These are phyloP conservation scores for Brachypodium distachyon DNA, from an alignment of 202 grass and related monocot species.

Conservation along the genomic window DNA sequence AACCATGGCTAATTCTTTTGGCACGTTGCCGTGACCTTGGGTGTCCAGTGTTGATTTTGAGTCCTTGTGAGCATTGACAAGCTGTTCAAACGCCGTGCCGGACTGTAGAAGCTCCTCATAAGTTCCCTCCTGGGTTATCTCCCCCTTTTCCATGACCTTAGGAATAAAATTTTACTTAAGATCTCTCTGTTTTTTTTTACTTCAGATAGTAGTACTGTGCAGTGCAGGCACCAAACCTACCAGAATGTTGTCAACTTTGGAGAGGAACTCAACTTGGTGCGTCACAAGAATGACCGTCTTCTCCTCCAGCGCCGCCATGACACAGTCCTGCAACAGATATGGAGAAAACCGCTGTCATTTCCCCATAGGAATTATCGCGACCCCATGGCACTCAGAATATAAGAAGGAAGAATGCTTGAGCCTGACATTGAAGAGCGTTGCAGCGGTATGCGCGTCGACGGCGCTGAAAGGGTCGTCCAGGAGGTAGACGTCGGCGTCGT, in stretches of 20 bases:
- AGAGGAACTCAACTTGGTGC: conserved; percentile 91
- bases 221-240: conserved; percentile 29
- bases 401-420: neutral
- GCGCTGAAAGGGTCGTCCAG: conserved; percentile 89
- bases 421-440: conserved; percentile 83
- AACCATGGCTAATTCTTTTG: neutral
- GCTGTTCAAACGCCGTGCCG: conserved; percentile 60
- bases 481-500: conserved; percentile 57
- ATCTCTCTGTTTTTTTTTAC: neutral
- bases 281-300: conserved; percentile 92
- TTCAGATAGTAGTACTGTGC: neutral
- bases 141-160: conserved; percentile 83
- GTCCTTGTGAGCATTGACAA: conserved; percentile 63
- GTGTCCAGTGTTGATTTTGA: conserved; percentile 41
- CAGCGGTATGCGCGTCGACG: conserved; percentile 71
- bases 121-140: conserved; percentile 62
- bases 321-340: conserved; percentile 67
- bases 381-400: neutral
- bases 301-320: conserved; percentile 57
- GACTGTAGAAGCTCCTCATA: conserved; percentile 58
- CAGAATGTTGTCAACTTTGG: conserved; percentile 74
- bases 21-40: neutral
- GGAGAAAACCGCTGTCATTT: neutral
- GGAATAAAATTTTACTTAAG: neutral
- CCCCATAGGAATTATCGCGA: no score